Evolutionary conservation across 768 basidiomycete genomes (phyloP).

Genomic region (Termitomyces sp.): DNA sequence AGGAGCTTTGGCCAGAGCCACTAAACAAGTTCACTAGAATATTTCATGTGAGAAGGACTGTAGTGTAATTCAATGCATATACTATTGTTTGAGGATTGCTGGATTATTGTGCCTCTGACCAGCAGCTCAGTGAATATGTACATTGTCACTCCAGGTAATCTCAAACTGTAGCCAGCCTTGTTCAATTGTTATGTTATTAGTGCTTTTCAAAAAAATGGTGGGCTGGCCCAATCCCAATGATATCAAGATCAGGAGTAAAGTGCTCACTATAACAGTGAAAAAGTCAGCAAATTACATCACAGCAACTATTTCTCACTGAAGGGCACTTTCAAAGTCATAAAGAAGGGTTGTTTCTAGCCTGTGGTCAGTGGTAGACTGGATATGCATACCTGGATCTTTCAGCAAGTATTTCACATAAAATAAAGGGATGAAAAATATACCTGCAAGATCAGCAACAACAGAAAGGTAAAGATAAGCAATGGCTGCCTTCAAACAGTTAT

Average conservation of each 20-base stretch:
- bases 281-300: too few relatives aligned
- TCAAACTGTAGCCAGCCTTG: slow-evolving; percentile 29
- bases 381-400: too few relatives aligned
- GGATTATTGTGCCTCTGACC: slow-evolving; percentile 19
- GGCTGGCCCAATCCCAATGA: slow-evolving; percentile 21
- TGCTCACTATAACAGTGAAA: slow-evolving; percentile 15
- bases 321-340: too few relatives aligned
- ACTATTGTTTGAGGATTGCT: slow-evolving; percentile 22
- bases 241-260: slow-evolving; percentile 22
- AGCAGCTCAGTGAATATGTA: too few relatives aligned
- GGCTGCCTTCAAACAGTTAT: slow-evolving; percentile 19
- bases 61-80: background rate
- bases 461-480: slow-evolving; percentile 26
- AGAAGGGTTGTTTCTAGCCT: too few relatives aligned
- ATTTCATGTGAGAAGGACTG: slow-evolving; percentile 5
- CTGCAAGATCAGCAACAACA: too few relatives aligned
- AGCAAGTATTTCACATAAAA: too few relatives aligned
- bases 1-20: slow-evolving; percentile 28
- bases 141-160: slow-evolving; percentile 29
- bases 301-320: too few relatives aligned
- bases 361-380: too few relatives aligned
- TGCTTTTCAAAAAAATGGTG: slow-evolving; percentile 26
- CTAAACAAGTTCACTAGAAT: slow-evolving; percentile 9
- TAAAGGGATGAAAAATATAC: too few relatives aligned
- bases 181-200: too few relatives aligned